Base-by-base conservation (phyloP, 192 early-diverging fungal species). In the Mortierella alpina region DNA sequence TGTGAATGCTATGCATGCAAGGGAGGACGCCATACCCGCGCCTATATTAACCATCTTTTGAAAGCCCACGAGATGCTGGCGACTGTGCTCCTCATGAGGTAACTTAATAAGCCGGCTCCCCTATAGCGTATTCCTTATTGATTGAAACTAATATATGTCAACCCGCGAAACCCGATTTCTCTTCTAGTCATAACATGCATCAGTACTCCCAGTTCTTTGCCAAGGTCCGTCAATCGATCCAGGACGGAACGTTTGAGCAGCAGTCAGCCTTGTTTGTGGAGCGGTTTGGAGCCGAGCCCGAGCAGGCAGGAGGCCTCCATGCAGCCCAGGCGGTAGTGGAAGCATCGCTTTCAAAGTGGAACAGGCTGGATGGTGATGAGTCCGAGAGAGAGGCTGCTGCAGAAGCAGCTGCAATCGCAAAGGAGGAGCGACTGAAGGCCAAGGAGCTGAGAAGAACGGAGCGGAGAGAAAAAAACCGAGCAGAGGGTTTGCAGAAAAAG, bases 41-140 rank as follows among this genome's bases (percentile, higher is more conserved):
- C 92, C 9, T 95, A 93, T 69, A 83, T 93, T 56, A 89, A 93
- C 77, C 93, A 95, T 56, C 84, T 95, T 59, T 70, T 93, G 54
- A 85, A 82, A 47, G 85, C 92, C 14, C 89, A 90, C 49, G 93
- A 95, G 78, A 95, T 95, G 93, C 83, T 95, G 51, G 93, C 87
- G 17, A 87, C 87, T 0, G 91, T 95, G 17, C 81, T 95, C 44
- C 82, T 95, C 48, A 92, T 92, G 88, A 85, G 85, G 88, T 90
- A 84, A 31, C 10, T 2, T 10, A 14, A 7, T 44, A 18, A 18
- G 42, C 56, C 6, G 47, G 13, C 17, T 4, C 39, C 15, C 59
- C 59, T 40, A 62, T 17, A 22, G 12, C 48, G 10, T 55, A 47
- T 44, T 58, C 5, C n/a, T 0, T 60, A 10, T 66, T 57, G 12